Conservation (phyloP, 148 eudicot genomes). For the Cornus controversa region DNA sequence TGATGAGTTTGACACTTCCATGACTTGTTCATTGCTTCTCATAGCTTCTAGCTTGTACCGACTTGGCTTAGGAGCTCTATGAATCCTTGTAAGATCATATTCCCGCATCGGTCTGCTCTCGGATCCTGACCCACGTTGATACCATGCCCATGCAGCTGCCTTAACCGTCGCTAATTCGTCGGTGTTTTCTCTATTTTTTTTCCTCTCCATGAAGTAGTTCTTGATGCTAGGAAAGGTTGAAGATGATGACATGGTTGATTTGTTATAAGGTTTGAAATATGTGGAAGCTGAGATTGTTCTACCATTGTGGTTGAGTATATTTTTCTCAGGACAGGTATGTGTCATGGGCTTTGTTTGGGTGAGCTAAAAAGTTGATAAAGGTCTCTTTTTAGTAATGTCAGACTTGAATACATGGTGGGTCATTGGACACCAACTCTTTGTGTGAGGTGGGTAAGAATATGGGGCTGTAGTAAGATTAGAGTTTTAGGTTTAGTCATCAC, state of each 20-base stretch:
- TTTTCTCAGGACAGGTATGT: neutral
- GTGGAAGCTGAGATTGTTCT: neutral
- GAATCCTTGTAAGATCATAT: conserved; percentile 15
- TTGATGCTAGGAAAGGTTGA: neutral
- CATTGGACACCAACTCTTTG: neutral
- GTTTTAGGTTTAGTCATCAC: too few relatives aligned
- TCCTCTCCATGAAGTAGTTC: conserved; percentile 6
- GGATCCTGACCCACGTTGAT: conserved; percentile 30
- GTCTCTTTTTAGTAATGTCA: neutral
- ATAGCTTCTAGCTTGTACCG: conserved; percentile 44
- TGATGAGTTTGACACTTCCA: neutral
- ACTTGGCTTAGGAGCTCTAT: conserved; percentile 14
- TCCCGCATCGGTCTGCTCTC: conserved; percentile 14
- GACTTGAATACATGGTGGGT: neutral
- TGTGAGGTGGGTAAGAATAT: neutral
- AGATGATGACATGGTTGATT: neutral
- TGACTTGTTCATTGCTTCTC: neutral
- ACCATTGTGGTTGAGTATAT: neutral
- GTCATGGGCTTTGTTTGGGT: neutral
- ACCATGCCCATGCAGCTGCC: conserved; percentile 56
- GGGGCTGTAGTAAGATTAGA: neutral
- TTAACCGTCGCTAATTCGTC: conserved; percentile 29
- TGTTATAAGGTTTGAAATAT: neutral
- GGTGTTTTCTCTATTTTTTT: neutral
- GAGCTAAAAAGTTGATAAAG: neutral